Evolutionary conservation across 2,329 filamentous ascomycete genomes (phyloP), one percentile per base, ranked within the genome.

Genomic region (Cordyceps fumosorosea): DNA sequence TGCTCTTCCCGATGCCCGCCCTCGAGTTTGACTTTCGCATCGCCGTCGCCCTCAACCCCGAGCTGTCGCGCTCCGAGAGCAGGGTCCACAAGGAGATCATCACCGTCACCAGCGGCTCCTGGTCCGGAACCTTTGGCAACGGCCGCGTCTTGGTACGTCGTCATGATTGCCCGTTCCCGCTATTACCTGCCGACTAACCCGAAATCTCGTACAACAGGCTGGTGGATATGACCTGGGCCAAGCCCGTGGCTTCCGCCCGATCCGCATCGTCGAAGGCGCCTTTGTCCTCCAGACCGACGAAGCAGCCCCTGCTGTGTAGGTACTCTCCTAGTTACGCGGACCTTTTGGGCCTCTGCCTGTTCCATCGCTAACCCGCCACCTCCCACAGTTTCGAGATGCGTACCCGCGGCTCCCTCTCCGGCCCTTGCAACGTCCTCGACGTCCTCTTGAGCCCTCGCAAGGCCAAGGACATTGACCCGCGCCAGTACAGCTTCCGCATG

Each of bases 1-100:
- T 80, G 40, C 72, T 72, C 4, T 75, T 82, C 56, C 79, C 80
- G 16, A 75, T 76, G 67, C 79, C 80, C 5, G 74, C 72, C 44
- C 74, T 81, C 56, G 75, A 75, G 56, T 79, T 81, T 52, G 80
- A 82, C 67, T 81, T 82, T 65, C 78, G 79, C 61, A 77, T 83
- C 69, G 76, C 77, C 47, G 79, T 81, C 16, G 72, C 71, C 20
- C 70, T 81, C 32, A 77, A 78, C 64, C 76, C 77, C 20, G 75
- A 77, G 56, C 71, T 75, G 37, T 74, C 80, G 12, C 73, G 74
- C 24, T 74, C 81, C 45, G 79, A 79, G 34, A 69, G 72, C 14
- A 74, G 77, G 56, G 76, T 75, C 40, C 73, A 76, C 62, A 76
- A 80, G 63, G 80, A 82, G 66, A 81, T 80, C 69, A 79, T 80